These are phyloP conservation scores for Echeveria elegans DNA, from an alignment of 164 flowering plant species.

Conservation along the genomic window DNA sequence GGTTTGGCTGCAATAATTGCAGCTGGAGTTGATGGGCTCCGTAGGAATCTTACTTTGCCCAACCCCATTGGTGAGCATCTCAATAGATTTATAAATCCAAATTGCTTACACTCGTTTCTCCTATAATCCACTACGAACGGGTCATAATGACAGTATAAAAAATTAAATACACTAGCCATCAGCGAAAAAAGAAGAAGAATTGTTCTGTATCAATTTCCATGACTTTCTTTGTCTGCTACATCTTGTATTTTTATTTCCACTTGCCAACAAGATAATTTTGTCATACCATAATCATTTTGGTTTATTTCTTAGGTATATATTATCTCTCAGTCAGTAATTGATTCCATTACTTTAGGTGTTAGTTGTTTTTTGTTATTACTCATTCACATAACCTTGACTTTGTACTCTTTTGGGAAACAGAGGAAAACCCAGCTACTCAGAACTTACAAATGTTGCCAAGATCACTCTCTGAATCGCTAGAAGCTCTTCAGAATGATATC, in stretches of 20 bases:
- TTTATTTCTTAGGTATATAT: too few species aligned
- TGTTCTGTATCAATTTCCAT: too few species aligned
- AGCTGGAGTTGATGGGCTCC: constrained; percentile 91
- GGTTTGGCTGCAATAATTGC: constrained; percentile 84
- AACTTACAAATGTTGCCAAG: constrained; percentile 48
- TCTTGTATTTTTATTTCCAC: too few species aligned
- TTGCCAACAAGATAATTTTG: neutral
- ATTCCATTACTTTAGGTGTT: neutral
- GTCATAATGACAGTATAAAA: neutral
- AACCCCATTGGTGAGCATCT: constrained; percentile 57
- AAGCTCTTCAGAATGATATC: constrained; percentile 59
- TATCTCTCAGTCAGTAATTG: neutral
- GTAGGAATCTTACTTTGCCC: constrained; percentile 57
- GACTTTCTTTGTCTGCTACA: neutral
- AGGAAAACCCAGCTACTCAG: constrained; percentile 43
- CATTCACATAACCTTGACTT: neutral
- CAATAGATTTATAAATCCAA: neutral
- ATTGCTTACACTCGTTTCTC: constrained; percentile 5
- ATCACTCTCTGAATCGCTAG: constrained; percentile 66
- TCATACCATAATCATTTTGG: neutral
- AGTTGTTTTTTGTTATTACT: neutral
- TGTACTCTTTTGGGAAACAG: constrained; percentile 27
- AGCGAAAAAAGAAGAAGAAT: too few species aligned
- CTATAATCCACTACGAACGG: neutral
- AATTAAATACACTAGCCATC: too few species aligned